Evolutionary conservation across 2,329 filamentous ascomycete species (phyloP).

Genomic region (Gnomoniopsis sp.): DNA sequence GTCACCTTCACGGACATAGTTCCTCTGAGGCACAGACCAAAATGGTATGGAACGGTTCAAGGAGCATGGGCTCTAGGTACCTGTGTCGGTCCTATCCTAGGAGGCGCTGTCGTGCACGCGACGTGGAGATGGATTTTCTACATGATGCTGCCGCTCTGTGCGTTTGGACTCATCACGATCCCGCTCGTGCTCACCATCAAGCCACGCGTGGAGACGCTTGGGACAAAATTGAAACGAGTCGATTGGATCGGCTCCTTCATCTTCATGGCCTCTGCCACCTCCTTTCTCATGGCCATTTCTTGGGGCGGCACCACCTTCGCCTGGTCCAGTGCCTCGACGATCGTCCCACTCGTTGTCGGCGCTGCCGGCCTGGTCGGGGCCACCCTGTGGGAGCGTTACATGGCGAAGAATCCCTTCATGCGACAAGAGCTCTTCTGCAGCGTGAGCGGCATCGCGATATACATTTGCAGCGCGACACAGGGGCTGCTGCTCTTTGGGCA

Average conservation of each 20-base stretch:
- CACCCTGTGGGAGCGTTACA: constrained; percentile 33
- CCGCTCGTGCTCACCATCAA: constrained; percentile 40
- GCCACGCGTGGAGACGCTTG: constrained; percentile 28
- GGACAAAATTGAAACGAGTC: constrained; percentile 33
- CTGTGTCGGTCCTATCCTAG: constrained; percentile 37
- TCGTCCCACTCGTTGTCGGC: constrained; percentile 43
- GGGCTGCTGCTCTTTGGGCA: constrained; percentile 32
- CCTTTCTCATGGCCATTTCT: constrained; percentile 45
- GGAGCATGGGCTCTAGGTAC: constrained; percentile 38
- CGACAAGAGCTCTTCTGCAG: constrained; percentile 28
- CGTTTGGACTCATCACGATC: constrained; percentile 34
- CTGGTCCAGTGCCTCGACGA: constrained; percentile 37
- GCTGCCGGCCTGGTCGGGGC: constrained; percentile 35
- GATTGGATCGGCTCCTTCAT: constrained; percentile 45
- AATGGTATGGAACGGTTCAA: constrained; percentile 36
- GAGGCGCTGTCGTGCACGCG: constrained; percentile 31
- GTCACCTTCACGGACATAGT: constrained; percentile 41
- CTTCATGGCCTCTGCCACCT: constrained; percentile 39
- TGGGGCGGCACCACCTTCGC: constrained; percentile 41
- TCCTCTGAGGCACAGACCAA: constrained; percentile 37
- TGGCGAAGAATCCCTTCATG: constrained; percentile 31
- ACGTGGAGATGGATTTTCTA: constrained; percentile 49
- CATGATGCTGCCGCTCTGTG: constrained; percentile 42
- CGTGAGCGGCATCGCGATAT: constrained; percentile 27
- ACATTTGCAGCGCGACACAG: constrained; percentile 29